Base-by-base conservation (phyloP, 2,329 filamentous ascomycete species). In the Apiospora rasikravindrae region DNA sequence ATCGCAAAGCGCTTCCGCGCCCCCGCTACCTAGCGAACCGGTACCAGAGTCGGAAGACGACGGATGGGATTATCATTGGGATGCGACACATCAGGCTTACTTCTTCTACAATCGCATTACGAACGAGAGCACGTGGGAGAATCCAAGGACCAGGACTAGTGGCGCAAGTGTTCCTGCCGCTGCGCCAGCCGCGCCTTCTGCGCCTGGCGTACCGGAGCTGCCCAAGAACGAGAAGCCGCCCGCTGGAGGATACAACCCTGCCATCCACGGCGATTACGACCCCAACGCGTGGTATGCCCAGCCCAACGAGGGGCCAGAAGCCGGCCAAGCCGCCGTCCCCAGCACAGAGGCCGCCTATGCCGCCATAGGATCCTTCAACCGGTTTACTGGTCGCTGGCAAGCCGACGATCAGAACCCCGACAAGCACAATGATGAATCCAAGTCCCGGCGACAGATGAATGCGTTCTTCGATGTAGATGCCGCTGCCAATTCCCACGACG, bases 401-500 rank as follows among this genome's bases (percentile, higher is more conserved):
- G 84, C 87, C 24, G 85, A 85, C 2, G 88, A 90, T 14, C 85
- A 91, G 74, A 91, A 88, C 3, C 90, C 94, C 1, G 94, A 96
- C 70, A 89, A 91, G 69, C 93, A 95, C 85, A 93, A 91, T 76
- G 95, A 98, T 78, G 94, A 97, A 80, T 93, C 94, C 79, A 98
- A 98, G 86, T 92, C 92, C 73, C 88, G 87, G 69, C 88, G 96
- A 64, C 96, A 98, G 84, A 93, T 98, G 93, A 93, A 94, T 79
- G 94, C 95, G 53, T 98, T 92, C 83, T 99, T 98, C 81, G 96
- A 99, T 80, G 95, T 98, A 61, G 95, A 98, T 81, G 94, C 95
- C 5, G 95, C 95, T 3, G 96, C 95, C 5, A 98, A 97, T 80
- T 90, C 90, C 72, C 95, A 99, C 79, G 92, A 98, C 77, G 96